phyloP scores from a whole-genome alignment of 1,284 basidiomycete species.

The Ceratobasidium papillatum region DNA sequence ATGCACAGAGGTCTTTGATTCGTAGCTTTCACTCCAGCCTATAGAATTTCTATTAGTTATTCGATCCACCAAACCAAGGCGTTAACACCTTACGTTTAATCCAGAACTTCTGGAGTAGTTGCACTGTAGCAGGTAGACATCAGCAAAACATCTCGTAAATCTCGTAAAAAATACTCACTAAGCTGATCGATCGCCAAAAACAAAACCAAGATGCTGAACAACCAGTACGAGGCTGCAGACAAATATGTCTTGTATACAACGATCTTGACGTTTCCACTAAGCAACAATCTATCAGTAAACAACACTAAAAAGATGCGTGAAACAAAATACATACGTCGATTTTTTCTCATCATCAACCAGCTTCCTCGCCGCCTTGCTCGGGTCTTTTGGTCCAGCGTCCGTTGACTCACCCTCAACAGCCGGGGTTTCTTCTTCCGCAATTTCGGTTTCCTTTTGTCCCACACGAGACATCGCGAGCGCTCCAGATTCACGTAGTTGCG shows the following conservation, averaged over 20 bases:
- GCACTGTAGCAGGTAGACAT: neutral
- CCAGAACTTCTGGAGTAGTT: conserved; percentile 40
- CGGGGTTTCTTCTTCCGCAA: neutral
- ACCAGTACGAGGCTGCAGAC: conserved; percentile 38
- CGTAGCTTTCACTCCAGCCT: conserved; percentile 40
- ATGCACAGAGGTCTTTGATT: neutral
- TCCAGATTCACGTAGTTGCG: conserved; percentile 16
- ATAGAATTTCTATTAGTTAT: neutral
- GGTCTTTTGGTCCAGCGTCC: conserved; percentile 20
- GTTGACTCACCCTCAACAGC: neutral
- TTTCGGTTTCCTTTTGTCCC: neutral
- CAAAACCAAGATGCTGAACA: conserved; percentile 19
- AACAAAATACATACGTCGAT: conserved; percentile 19
- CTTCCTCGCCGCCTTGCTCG: conserved; percentile 30
- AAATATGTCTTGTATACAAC: conserved; percentile 39
- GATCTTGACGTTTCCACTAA: conserved; percentile 33
- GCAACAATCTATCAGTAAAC: neutral
- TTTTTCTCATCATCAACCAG: conserved; percentile 42
- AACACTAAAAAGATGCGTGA: neutral
- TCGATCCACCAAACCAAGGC: neutral
- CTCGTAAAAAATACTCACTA: conserved; percentile 12
- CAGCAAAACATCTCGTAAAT: neutral
- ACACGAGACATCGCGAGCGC: neutral
- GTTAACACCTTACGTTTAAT: conserved; percentile 19
- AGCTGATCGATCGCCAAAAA: neutral